Evolutionary conservation across 192 early-diverging fungal species (phyloP).

Genomic region (Umbelopsis sp.): DNA sequence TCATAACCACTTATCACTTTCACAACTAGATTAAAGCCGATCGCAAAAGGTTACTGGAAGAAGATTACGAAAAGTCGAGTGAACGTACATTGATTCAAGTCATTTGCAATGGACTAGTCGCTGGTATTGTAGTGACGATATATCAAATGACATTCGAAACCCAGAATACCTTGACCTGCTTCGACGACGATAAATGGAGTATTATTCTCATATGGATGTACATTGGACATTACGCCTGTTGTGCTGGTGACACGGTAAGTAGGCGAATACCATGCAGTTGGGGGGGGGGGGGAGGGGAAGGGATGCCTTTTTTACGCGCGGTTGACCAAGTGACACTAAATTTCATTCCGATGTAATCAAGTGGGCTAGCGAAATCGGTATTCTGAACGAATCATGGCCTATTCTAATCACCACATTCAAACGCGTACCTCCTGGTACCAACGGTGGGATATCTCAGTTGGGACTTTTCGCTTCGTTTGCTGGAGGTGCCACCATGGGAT

Average conservation of each 20-base stretch:
- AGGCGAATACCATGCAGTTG: background rate
- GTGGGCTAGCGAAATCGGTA: conserved; percentile 91
- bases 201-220: conserved; percentile 49
- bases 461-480: conserved; percentile 77
- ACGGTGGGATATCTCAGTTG: conserved; percentile 78
- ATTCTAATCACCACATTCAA: conserved; percentile 79
- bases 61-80: conserved; percentile 47
- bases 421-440: conserved; percentile 87
- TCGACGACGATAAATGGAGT: conserved; percentile 26
- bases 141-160: conserved; percentile 47
- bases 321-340: background rate
- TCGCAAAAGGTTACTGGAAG: conserved; percentile 41
- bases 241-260: conserved; percentile 60
- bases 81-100: conserved; percentile 53
- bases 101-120: conserved; percentile 50
- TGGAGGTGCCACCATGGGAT: conserved; percentile 74
- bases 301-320: background rate
- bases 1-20: background rate
- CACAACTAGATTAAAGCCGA: conserved; percentile 41
- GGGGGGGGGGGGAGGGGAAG: too few species aligned
- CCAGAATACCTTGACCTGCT: conserved; percentile 23
- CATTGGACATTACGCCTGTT: conserved; percentile 59
- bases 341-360: conserved; percentile 19
- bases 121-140: conserved; percentile 39
- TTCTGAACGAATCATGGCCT: conserved; percentile 74